These are phyloP conservation scores for Penicillium sp. DNA, from an alignment of 2,329 filamentous ascomycete genomes.

Conservation along the genomic window DNA sequence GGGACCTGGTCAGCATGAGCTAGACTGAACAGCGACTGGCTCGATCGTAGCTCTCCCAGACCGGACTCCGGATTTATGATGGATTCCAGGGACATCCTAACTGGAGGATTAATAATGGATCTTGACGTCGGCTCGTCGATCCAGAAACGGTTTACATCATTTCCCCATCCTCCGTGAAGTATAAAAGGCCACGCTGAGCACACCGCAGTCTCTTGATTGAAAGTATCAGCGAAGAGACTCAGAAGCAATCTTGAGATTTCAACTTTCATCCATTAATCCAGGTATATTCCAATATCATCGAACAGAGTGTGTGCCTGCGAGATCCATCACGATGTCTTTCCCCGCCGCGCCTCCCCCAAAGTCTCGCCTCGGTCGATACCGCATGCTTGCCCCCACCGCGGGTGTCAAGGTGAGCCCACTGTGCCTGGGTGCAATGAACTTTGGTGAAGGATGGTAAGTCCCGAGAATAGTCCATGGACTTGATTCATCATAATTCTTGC, in stretches of 20 bases:
- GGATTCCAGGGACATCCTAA: not conserved
- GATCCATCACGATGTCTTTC: conserved; percentile 7
- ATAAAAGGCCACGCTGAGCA: not conserved
- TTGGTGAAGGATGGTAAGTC: conserved; percentile 52
- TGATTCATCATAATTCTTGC: not conserved
- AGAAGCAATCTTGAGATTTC: not conserved
- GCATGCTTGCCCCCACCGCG: conserved; percentile 54
- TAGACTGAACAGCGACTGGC: not conserved
- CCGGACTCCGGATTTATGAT: conserved; percentile 7
- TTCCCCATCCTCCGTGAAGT: conserved; percentile 5
- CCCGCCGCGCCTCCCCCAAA: conserved; percentile 14
- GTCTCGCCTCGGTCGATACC: conserved; percentile 53
- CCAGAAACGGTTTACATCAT: conserved; percentile 10
- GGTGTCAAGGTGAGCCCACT: conserved; percentile 56
- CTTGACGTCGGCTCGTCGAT: not conserved
- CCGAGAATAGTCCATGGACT: not conserved
- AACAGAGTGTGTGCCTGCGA: not conserved
- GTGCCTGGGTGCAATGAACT: conserved; percentile 59
- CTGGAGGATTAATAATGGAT: conserved; percentile 10
- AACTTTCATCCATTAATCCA: not conserved
- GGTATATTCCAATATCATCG: not conserved
- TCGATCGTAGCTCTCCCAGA: not conserved
- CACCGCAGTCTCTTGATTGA: not conserved
- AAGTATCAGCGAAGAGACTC: no score
- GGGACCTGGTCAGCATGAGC: not conserved